Evolutionary conservation across 768 basidiomycete species (phyloP), one percentile per base, ranked within the genome.

Genomic region (Tylopilus felleus): DNA sequence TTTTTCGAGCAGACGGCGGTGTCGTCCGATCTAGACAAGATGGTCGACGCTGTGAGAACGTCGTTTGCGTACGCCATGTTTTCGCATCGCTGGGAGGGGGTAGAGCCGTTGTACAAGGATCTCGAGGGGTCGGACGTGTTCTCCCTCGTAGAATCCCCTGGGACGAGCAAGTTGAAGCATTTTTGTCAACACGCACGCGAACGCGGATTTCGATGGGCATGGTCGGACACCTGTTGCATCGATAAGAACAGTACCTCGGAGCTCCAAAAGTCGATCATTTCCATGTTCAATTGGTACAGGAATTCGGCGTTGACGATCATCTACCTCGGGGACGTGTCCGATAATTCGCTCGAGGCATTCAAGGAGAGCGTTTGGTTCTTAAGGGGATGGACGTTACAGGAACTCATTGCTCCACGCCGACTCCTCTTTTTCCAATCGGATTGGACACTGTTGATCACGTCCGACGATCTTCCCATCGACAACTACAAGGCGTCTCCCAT

Each of bases 241-340:
- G 64, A 69, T 44, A 68, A 66, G 36, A 44, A 38, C 47, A 69
- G 67, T 19, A 68, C 65, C 36, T 49, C 62, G 3, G 69, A 69
- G 16, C 60, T 69, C 43, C 52, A 62, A 52, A 62, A 68, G 43
- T 66, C 69, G 22, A 64, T 69, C 49, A 53, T 59, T 21, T 66
- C 68, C 47, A 69, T 69, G 68, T 69, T 70, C 55, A 52, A 27
- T 22, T 69, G 68, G 68, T 69, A 69, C 31, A 49, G 61, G 3
- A 52, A 62, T 4, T 64, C 68, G 27, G 55, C 56, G 22, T 45
- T 68, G 22, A 68, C 66, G 13, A 48, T 68, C 49, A 46, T 68
- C 22, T 60, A 69, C 25, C 50, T 69, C 29, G 51, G 53, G 22
- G 65, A 66, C 8, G 61, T 65, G 14, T 17, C 1, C 16, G 57